Percentiles rank a stretch among this genome's conserved stretches.
Evolutionary conservation across 352 stramenopile species (phyloP).

Genomic region (Pythium sukuiense): DNA sequence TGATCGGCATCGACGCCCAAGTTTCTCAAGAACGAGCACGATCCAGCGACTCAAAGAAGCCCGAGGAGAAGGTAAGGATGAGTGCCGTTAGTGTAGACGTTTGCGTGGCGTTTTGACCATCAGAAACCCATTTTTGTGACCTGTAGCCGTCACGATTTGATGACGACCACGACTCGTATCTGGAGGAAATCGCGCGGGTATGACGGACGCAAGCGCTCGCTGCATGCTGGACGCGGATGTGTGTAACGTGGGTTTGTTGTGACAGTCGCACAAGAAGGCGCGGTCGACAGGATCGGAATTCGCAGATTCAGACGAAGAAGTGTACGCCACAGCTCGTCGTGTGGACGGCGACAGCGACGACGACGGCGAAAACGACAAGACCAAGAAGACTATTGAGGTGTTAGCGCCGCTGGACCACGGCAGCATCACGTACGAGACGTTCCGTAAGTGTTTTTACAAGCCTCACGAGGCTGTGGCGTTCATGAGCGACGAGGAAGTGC

Average conservation of each 20-base stretch:
- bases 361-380: conserved; percentile 22
- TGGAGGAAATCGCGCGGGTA: conserved; percentile 37
- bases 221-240: background rate
- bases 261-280: conserved; percentile 43
- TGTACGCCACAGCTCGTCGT: conserved; percentile 63
- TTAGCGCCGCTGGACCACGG: conserved; percentile 72
- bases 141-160: conserved; percentile 23
- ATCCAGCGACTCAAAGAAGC: conserved; percentile 18
- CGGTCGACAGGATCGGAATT: conserved; percentile 10
- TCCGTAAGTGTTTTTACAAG: conserved; percentile 80
- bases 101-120: background rate
- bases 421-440: conserved; percentile 74
- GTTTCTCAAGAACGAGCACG: conserved; percentile 46
- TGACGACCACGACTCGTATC: conserved; percentile 33
- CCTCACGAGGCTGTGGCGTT: conserved; percentile 40
- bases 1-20: conserved; percentile 77
- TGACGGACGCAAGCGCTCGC: background rate
- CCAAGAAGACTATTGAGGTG: conserved; percentile 72
- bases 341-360: conserved; percentile 35
- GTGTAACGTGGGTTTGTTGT: conserved; percentile 1
- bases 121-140: background rate
- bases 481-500: conserved; percentile 39
- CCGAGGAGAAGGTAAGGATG: conserved; percentile 32
- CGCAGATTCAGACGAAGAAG: conserved; percentile 75
- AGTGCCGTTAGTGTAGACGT: background rate